phyloP scores from a whole-genome alignment of 1,284 basidiomycete species.

The Microbotryomycetes sp. region DNA sequence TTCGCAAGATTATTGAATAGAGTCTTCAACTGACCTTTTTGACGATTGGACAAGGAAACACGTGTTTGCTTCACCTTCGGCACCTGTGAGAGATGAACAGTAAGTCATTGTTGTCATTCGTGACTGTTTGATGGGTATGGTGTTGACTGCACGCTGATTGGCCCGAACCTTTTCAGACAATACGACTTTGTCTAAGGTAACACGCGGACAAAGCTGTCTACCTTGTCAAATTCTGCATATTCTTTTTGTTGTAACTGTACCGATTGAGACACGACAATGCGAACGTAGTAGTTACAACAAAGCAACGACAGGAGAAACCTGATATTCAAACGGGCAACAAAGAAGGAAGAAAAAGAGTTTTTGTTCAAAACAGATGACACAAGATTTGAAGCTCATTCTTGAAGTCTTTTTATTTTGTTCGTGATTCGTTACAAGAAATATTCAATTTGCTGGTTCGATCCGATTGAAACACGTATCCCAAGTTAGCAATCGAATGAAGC shows the following conservation, averaged over 20 bases:
- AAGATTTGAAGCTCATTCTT: too few relatives aligned
- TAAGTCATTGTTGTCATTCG: slow-evolving; percentile 8
- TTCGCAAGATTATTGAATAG: background rate
- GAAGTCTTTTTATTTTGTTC: too few relatives aligned
- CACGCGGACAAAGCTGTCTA: too few relatives aligned
- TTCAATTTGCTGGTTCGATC: slow-evolving; percentile 15
- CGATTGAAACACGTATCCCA: background rate
- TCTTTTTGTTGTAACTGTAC: too few relatives aligned
- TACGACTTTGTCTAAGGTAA: slow-evolving; percentile 30
- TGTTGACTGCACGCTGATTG: too few relatives aligned
- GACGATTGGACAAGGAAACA: slow-evolving; percentile 22
- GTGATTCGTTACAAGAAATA: slow-evolving; percentile 22
- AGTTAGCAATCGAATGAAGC: background rate
- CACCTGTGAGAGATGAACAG: slow-evolving; percentile 28
- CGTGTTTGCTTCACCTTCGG: slow-evolving; percentile 32
- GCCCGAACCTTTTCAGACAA: too few relatives aligned
- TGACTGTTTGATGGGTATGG: too few relatives aligned
- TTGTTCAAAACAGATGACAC: background rate
- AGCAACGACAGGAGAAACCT: background rate
- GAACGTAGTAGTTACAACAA: background rate
- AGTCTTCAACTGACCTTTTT: background rate
- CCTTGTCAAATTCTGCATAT: too few relatives aligned
- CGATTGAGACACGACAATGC: background rate
- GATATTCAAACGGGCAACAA: background rate
- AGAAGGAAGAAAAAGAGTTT: background rate